phyloP scores from a whole-genome alignment of 1,284 basidiomycete species.

The Microbotryomycetes sp. region DNA sequence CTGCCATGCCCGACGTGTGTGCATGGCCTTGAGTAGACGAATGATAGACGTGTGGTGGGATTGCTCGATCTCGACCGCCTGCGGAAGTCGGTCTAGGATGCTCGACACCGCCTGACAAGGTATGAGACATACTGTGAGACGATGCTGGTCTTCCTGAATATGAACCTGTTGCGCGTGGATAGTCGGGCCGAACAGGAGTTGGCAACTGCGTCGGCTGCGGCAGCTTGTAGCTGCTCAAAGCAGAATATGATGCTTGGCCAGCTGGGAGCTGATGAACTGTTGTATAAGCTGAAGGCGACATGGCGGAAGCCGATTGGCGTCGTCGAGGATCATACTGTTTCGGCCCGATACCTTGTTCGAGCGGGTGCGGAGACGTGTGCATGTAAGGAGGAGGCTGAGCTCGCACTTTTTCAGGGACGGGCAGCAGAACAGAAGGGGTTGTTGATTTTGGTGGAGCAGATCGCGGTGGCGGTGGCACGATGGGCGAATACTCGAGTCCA shows the following conservation, averaged over 20 bases:
- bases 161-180: not conserved
- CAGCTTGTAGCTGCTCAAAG: not conserved
- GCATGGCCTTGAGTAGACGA: not conserved
- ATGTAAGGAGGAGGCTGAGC: not conserved
- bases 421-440: not conserved
- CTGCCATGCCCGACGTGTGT: not conserved
- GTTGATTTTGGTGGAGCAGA: not conserved
- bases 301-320: not conserved
- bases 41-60: not conserved
- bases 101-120: not conserved
- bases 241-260: not conserved
- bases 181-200: not conserved
- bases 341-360: not conserved
- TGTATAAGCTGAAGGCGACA: not conserved
- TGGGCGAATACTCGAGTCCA: not conserved
- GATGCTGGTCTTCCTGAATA: not conserved
- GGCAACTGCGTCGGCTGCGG: not conserved
- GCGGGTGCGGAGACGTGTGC: not conserved
- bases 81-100: not conserved
- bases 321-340: not conserved
- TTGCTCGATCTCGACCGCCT: not conserved
- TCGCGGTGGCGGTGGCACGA: not conserved
- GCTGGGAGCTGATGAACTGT: not conserved
- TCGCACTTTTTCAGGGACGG: not conserved
- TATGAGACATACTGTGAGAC: not conserved